Conservation (phyloP, 2,329 filamentous ascomycete species). For the Camptophora hylomeconis region DNA sequence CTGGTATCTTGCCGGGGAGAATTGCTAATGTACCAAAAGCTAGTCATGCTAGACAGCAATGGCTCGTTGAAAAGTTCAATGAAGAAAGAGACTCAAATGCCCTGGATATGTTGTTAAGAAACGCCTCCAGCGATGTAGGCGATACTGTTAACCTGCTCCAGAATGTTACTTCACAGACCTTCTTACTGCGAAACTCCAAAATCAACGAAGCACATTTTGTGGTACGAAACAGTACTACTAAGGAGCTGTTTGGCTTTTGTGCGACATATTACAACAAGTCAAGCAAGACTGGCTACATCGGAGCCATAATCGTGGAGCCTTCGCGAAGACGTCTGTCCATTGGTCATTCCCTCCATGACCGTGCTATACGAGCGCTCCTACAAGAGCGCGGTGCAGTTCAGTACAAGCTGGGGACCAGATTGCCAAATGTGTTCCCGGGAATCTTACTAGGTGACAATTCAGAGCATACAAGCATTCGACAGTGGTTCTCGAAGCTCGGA, state of each 20-base stretch:
- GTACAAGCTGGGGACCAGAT: constrained; percentile 66
- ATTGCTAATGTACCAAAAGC: constrained; percentile 64
- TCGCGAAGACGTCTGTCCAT: constrained; percentile 76
- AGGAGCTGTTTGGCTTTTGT: constrained; percentile 82
- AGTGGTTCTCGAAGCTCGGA: constrained; percentile 81
- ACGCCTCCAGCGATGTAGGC: constrained; percentile 49
- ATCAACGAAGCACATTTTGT: constrained; percentile 80
- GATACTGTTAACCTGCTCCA: constrained; percentile 31
- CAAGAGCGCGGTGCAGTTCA: constrained; percentile 62
- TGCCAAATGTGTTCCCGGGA: constrained; percentile 77
- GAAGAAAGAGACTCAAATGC: constrained; percentile 61
- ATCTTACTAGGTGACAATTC: constrained; percentile 56
- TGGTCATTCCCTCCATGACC: constrained; percentile 74
- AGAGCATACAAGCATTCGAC: constrained; percentile 48
- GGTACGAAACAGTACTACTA: constrained; percentile 84
- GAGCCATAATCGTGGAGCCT: constrained; percentile 81
- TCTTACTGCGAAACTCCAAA: constrained; percentile 57
- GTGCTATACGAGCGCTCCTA: constrained; percentile 63
- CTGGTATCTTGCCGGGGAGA: constrained; percentile 51
- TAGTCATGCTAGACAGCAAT: constrained; percentile 77
- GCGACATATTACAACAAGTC: constrained; percentile 69
- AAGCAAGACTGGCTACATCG: constrained; percentile 63
- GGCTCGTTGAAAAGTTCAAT: constrained; percentile 85
- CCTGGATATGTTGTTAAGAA: constrained; percentile 61
- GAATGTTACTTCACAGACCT: constrained; percentile 58